Evolutionary conservation across 2,329 filamentous ascomycete species (phyloP).

Genomic region (Penicillium sclerotiorum): DNA sequence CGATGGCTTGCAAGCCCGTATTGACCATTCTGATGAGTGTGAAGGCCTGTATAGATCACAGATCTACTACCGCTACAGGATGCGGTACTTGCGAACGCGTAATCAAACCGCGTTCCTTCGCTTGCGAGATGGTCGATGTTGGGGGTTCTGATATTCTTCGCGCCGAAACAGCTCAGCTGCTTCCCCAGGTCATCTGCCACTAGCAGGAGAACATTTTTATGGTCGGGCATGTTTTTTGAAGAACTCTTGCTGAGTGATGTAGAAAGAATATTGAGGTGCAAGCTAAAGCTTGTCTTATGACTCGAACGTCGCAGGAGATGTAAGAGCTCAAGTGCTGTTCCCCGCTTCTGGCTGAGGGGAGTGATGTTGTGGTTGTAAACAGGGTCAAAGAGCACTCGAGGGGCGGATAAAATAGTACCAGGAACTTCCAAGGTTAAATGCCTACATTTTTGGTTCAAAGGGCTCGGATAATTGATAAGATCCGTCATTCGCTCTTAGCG

Average conservation of each 20-base stretch:
- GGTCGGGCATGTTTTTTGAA: slow-evolving; percentile 1
- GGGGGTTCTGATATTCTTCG: slow-evolving; percentile 37
- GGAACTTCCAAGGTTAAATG: too few relatives aligned
- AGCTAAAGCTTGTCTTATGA: not conserved
- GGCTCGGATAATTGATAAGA: not conserved
- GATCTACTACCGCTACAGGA: slow-evolving; percentile 54
- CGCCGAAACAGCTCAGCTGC: slow-evolving; percentile 40
- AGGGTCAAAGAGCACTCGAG: too few relatives aligned
- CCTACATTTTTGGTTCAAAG: not conserved
- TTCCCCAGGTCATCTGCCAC: slow-evolving; percentile 50
- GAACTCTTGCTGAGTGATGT: not conserved
- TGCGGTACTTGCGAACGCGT: slow-evolving; percentile 33
- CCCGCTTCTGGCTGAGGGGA: not conserved
- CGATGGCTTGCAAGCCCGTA: slow-evolving; percentile 46
- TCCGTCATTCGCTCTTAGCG: not conserved
- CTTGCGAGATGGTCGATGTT: slow-evolving; percentile 46
- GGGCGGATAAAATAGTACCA: not conserved
- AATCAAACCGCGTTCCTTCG: slow-evolving; percentile 41
- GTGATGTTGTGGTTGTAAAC: not conserved
- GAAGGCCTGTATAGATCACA: slow-evolving; percentile 53
- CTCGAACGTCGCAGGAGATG: not conserved
- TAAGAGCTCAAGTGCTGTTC: not conserved
- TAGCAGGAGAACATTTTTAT: slow-evolving; percentile 44
- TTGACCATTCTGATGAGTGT: slow-evolving; percentile 51
- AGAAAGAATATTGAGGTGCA: not conserved